Evolutionary conservation across 768 basidiomycete genomes (phyloP).

Genomic region (Suillus discolor): DNA sequence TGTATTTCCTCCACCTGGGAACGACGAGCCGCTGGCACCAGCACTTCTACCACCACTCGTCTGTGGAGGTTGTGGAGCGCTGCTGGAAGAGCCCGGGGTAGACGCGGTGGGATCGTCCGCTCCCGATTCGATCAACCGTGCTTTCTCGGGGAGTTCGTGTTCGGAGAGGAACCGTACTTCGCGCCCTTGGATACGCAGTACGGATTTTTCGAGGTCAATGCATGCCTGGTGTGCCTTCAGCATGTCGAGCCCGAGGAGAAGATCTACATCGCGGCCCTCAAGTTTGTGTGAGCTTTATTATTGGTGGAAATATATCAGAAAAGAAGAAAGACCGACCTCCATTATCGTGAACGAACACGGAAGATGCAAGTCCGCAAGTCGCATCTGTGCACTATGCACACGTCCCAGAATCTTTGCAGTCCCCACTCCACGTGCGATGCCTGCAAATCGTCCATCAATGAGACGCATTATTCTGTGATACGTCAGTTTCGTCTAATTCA

Average conservation of each 20-base stretch:
- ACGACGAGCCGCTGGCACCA: background rate
- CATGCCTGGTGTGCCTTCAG: constrained; percentile 95
- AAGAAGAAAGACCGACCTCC: constrained; percentile 58
- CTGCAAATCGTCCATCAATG: constrained; percentile 82
- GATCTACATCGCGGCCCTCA: constrained; percentile 88
- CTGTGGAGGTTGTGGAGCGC: constrained; percentile 11
- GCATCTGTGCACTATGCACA: constrained; percentile 92
- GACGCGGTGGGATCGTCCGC: constrained; percentile 26
- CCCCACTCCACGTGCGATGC: constrained; percentile 92
- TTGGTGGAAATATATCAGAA: background rate
- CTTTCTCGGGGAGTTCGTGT: constrained; percentile 90
- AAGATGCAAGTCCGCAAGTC: constrained; percentile 79
- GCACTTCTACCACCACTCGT: constrained; percentile 20
- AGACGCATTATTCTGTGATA: constrained; percentile 84
- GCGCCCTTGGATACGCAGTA: constrained; percentile 88
- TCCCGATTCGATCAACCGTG: constrained; percentile 46
- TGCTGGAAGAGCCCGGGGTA: constrained; percentile 17
- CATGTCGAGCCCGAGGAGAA: constrained; percentile 99
- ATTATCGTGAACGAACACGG: constrained; percentile 95
- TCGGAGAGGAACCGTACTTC: constrained; percentile 90
- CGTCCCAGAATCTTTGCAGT: constrained; percentile 93
- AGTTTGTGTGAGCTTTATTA: background rate
- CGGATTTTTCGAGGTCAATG: constrained; percentile 90
- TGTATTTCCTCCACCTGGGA: constrained; percentile 66
- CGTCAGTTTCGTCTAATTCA: constrained; percentile 8